Evolutionary conservation across 129 eudicot species (phyloP), one percentile per base, ranked within the genome.

Genomic region (Flaveria brownii): DNA sequence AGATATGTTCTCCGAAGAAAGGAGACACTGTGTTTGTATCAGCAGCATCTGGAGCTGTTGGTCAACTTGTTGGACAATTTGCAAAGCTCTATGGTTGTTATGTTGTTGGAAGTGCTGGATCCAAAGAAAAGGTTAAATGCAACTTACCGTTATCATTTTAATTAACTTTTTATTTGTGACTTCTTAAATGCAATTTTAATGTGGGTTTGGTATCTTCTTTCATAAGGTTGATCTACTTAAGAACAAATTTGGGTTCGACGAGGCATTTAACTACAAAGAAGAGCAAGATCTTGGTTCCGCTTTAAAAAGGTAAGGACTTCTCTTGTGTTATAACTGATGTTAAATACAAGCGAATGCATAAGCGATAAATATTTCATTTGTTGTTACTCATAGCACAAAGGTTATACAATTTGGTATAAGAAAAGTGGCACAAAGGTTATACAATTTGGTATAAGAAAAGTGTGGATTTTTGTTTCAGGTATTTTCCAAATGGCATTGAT

Each of bases 401-500:
- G 10, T 9, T 8, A 11, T 8, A 33, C 6, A 33, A 33, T 33
- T 33, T 33, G 39, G 47, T 43, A 43, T 2, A 7, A 43, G 11
- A 43, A 7, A n/a, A n/a, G n/a, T n/a, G n/a, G n/a, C n/a, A n/a
- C n/a, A n/a, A n/a, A n/a, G n/a, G n/a, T n/a, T n/a, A n/a, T n/a
- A n/a, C n/a, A n/a, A n/a, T n/a, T n/a, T n/a, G n/a, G n/a, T n/a
- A n/a, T n/a, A n/a, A n/a, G n/a, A n/a, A n/a, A 55, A 72, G 36
- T 17, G 12, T 17, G 25, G 4, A 9, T 17, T 18, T 18, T 4
- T 8, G 26, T 42, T 69, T 23, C 18, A 84, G 88, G 85, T 84
- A 76, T 54, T 87, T 87, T 17, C 89, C 92, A 0, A 22, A 87
- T 6, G 87, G 89, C 45, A 82, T 87, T 14, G 89, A 87, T 39